Evolutionary conservation across 805 yeast genomes (phyloP).

Genomic region (Suhomyces faveliae): DNA sequence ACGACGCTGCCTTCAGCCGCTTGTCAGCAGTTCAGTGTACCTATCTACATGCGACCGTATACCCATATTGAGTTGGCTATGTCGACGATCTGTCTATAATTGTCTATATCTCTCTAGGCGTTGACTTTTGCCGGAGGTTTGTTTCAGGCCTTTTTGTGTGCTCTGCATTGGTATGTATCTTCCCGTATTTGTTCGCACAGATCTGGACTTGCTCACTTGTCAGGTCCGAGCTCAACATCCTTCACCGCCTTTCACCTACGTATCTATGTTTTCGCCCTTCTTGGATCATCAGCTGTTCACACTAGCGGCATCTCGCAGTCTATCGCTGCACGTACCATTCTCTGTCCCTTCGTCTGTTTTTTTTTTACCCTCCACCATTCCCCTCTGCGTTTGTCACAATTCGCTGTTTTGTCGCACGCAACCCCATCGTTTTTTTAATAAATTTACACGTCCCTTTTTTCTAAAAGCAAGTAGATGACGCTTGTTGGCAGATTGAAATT

Average conservation of each 20-base stretch:
- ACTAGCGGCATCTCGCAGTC: too few species aligned
- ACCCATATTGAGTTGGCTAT: too few species aligned
- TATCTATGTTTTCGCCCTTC: too few species aligned
- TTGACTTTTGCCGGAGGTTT: neutral
- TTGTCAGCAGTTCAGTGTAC: neutral
- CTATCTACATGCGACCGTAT: too few species aligned
- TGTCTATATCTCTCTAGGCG: too few species aligned
- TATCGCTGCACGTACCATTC: too few species aligned
- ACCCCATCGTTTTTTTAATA: constrained; percentile 1
- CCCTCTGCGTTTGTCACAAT: neutral
- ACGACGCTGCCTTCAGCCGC: neutral
- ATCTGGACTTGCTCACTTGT: neutral
- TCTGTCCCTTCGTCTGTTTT: neutral
- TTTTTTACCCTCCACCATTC: neutral
- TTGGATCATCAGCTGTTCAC: too few species aligned
- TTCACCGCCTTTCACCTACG: too few species aligned
- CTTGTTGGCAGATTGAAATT: constrained; percentile 1
- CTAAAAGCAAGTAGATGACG: constrained; percentile 5
- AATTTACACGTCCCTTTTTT: constrained; percentile 5
- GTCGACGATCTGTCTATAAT: too few species aligned
- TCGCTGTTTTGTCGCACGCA: neutral
- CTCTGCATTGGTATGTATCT: neutral
- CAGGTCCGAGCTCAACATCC: neutral
- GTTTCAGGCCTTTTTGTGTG: neutral
- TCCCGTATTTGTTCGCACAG: neutral